Base-by-base conservation (phyloP, 2,329 filamentous ascomycete species). In the Knufia petricola region DNA sequence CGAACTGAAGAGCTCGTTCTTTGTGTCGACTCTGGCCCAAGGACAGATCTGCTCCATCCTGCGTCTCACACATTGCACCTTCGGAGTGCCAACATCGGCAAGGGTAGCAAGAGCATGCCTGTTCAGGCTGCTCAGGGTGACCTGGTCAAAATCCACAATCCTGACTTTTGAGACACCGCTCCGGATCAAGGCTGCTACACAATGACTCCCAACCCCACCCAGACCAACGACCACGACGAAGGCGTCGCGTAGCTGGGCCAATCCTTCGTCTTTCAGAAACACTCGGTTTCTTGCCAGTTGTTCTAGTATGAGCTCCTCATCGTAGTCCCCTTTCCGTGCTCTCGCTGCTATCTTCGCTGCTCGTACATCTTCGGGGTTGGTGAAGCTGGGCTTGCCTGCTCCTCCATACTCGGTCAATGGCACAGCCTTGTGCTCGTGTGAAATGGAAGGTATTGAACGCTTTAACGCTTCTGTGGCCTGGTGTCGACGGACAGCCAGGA, bases 141-240 rank as follows among this genome's bases (percentile, higher is more conserved):
- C 90, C 73, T 98, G 92, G 64, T 98, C 92, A 64, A 98, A 98
- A 66, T 98, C 92, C 57, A 98, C 81, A 31, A 98, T 77, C 1
- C 92, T 82, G 48, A 98, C 75, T 59, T 81, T 83, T n/a, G 84
- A 82, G 37, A 94, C 87, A 26, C 92, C 92, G 0, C 89, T 95
- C 24, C 92, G 82, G 3, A 87, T 84, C 24, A 98, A 79, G 2
- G 92, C 83, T 1, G 89, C 83, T 3, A 84, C 79, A 53, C 87
- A 89, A 70, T 98, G 94, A 4, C 88, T 95, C 39, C 92, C 92
- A 3, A 98, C 92, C 36, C 92, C 92, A 54, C 92, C 92, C 57
- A 88, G 90, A 3, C 92, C 92, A 9, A 98, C 88, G 1, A 98
- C 78, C 32, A 96, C 76, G 40, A 98, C 78, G 60, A 94, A 94